Conservation (phyloP, 2,329 filamentous ascomycete genomes). For the Ceratocystis cubensis region DNA sequence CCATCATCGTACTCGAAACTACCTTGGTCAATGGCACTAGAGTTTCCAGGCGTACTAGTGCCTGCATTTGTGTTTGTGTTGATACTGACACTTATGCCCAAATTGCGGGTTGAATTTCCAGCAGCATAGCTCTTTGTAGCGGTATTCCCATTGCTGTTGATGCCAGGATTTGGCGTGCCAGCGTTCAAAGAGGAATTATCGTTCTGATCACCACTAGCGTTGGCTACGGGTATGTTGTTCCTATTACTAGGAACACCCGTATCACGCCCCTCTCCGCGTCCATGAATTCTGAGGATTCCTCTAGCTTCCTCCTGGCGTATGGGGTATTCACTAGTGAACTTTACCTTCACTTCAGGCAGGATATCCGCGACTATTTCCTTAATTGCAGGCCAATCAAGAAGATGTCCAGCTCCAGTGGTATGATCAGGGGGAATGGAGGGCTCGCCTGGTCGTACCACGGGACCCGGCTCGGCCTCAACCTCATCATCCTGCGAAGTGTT, state of each 20-base stretch:
- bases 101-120: background rate
- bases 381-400: constrained; percentile 63
- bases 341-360: constrained; percentile 38
- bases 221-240: background rate
- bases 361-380: constrained; percentile 45
- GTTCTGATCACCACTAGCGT: background rate
- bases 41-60: background rate
- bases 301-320: constrained; percentile 62
- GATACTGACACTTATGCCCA: background rate
- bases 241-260: constrained; percentile 23
- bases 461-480: constrained; percentile 39
- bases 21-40: constrained; percentile 27
- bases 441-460: constrained; percentile 43
- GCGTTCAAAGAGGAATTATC: background rate
- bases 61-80: background rate
- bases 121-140: background rate
- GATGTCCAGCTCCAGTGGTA: constrained; percentile 74
- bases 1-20: constrained; percentile 36
- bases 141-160: background rate
- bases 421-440: constrained; percentile 72
- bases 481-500: constrained; percentile 34
- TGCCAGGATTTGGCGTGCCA: background rate
- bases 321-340: constrained; percentile 56
- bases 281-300: constrained; percentile 62
- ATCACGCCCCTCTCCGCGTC: constrained; percentile 55